Evolutionary conservation across 176 grass and related monocot species (phyloP).

Genomic region (Bolboschoenus planiculmis): DNA sequence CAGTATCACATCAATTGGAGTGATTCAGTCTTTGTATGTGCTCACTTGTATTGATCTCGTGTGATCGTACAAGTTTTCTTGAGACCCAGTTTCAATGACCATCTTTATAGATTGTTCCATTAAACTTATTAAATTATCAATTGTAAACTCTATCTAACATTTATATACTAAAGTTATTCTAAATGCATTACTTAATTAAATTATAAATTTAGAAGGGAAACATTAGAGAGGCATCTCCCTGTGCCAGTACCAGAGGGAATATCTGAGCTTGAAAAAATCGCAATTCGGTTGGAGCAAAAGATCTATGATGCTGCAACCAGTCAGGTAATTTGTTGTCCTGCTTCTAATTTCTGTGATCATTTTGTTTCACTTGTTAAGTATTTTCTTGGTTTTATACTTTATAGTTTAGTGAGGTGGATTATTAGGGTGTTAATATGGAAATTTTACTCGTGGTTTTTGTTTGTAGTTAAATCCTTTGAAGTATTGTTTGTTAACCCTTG

Average conservation of each 20-base stretch:
- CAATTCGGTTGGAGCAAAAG: constrained; percentile 59
- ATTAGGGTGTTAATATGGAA: not conserved
- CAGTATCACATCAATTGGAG: not conserved
- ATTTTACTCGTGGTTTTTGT: not conserved
- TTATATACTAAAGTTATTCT: not conserved
- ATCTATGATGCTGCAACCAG: constrained; percentile 44
- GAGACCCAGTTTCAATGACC: not conserved
- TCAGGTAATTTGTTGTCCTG: constrained; percentile 37
- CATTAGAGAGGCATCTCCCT: constrained; percentile 63
- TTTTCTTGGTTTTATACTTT: not conserved
- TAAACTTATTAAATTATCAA: not conserved
- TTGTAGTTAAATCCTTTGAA: not conserved
- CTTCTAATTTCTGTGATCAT: not conserved
- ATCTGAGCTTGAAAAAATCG: constrained; percentile 58
- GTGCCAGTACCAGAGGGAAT: constrained; percentile 46
- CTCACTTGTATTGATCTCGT: no score
- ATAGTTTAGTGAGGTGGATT: not conserved
- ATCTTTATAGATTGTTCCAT: not conserved
- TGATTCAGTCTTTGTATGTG: not conserved
- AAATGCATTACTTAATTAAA: no score
- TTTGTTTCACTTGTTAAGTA: not conserved
- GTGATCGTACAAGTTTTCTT: not conserved
- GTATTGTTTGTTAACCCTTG: not conserved
- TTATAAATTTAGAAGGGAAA: constrained; percentile 47
- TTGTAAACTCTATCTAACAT: not conserved